Evolutionary conservation across 1,284 basidiomycete genomes (phyloP).

Genomic region (Leccinum colubrinum): DNA sequence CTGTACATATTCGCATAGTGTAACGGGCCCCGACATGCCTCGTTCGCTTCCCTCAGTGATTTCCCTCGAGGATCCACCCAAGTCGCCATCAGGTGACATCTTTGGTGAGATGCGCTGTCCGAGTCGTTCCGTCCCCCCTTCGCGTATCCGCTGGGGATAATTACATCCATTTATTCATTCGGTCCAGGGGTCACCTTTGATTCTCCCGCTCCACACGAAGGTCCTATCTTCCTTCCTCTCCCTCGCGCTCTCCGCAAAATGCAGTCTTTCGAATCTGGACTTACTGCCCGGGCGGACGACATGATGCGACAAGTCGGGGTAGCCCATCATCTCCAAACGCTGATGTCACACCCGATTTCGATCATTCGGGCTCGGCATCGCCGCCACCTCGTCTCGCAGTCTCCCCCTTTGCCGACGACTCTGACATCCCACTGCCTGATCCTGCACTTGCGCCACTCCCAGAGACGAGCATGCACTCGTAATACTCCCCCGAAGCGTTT

Average conservation of each 20-base stretch:
- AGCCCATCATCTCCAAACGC: no score
- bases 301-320: no score
- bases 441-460: no score
- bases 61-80: constrained; percentile 12
- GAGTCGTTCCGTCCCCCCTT: constrained; percentile 34
- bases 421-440: no score
- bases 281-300: no score
- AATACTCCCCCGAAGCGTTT: no score
- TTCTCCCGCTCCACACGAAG: constrained; percentile 47
- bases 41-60: constrained; percentile 32
- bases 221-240: constrained; percentile 36
- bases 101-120: constrained; percentile 70
- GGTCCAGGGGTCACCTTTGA: constrained; percentile 62
- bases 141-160: constrained; percentile 30
- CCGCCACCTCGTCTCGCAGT: no score
- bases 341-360: no score
- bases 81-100: constrained; percentile 43
- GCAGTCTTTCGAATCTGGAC: no score
- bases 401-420: no score
- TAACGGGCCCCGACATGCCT: constrained; percentile 66
- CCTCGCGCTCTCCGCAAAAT: constrained; percentile 50
- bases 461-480: no score
- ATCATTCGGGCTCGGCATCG: no score
- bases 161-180: constrained; percentile 61
- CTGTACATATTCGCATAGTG: constrained; percentile 73